A percentile compares a stretch with the other conserved stretches of the same genome.
These are phyloP conservation scores for Sclerotinia borealis DNA, from an alignment of 2,329 filamentous ascomycete genomes.

Conservation along the genomic window DNA sequence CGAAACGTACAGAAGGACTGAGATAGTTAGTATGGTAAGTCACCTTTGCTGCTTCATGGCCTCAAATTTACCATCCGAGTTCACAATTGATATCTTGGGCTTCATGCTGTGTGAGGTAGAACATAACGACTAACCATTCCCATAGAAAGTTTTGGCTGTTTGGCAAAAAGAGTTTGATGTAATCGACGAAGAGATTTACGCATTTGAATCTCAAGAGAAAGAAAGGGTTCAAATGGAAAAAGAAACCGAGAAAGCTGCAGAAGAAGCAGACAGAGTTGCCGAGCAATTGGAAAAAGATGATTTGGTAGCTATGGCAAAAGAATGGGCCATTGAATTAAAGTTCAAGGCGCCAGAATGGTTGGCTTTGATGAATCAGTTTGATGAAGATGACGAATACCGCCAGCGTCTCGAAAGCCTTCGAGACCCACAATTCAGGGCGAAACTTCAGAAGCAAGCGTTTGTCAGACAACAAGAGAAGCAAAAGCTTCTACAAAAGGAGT, in stretches of 20 bases:
- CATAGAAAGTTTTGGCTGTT: constrained; percentile 16
- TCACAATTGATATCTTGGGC: neutral
- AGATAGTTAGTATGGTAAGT: constrained; percentile 13
- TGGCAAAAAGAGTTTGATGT: constrained; percentile 28
- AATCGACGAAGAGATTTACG: constrained; percentile 24
- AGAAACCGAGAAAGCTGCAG: constrained; percentile 18
- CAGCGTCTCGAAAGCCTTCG: constrained; percentile 12
- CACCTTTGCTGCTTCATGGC: neutral
- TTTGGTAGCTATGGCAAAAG: neutral
- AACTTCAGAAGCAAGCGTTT: constrained; percentile 10
- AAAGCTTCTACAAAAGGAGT: neutral
- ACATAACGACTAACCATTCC: neutral
- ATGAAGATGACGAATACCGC: constrained; percentile 1
- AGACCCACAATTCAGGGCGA: constrained; percentile 15
- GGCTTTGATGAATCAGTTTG: constrained; percentile 3
- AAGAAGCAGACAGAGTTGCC: constrained; percentile 16
- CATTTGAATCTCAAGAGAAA: constrained; percentile 22
- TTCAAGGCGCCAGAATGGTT: constrained; percentile 5
- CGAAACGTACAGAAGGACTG: constrained; percentile 24
- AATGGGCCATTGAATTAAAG: constrained; percentile 6
- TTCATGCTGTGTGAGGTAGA: neutral
- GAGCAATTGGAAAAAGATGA: constrained; percentile 16
- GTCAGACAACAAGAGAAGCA: constrained; percentile 6
- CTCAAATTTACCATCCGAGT: neutral
- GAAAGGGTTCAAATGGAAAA: constrained; percentile 15